These are phyloP conservation scores for Endocalyx cinctus DNA, from an alignment of 2,329 filamentous ascomycete species.

Conservation along the genomic window DNA sequence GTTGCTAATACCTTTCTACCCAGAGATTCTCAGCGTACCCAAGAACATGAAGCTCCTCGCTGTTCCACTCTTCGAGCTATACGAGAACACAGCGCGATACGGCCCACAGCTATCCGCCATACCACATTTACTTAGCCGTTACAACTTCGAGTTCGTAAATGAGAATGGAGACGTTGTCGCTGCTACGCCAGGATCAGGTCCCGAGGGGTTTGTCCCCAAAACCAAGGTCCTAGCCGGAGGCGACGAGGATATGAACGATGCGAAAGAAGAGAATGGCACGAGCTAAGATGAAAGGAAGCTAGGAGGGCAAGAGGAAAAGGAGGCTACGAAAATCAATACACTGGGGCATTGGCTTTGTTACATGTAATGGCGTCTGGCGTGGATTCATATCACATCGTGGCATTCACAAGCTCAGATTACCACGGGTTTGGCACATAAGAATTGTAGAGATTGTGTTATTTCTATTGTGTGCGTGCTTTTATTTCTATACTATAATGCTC, in stretches of 20 bases:
- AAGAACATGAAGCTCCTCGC: slow-evolving; percentile 99
- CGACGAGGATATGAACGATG: slow-evolving; percentile 55
- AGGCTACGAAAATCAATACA: slow-evolving; percentile 7
- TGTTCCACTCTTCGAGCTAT: slow-evolving; percentile 94
- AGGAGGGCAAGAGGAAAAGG: neutral
- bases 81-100: slow-evolving; percentile 93
- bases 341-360: slow-evolving; percentile 5
- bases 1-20: too few relatives aligned
- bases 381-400: neutral
- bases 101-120: slow-evolving; percentile 95
- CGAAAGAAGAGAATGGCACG: slow-evolving; percentile 19
- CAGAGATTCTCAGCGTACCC: slow-evolving; percentile 93
- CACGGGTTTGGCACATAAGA: too few relatives aligned
- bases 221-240: slow-evolving; percentile 61
- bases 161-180: slow-evolving; percentile 86
- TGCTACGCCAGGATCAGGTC: slow-evolving; percentile 69
- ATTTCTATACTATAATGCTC: too few relatives aligned
- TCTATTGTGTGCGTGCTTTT: too few relatives aligned
- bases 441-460: too few relatives aligned
- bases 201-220: slow-evolving; percentile 56
- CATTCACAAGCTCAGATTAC: neutral
- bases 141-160: slow-evolving; percentile 97
- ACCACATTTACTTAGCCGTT: slow-evolving; percentile 86
- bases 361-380: too few relatives aligned
- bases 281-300: slow-evolving; percentile 10